These are phyloP conservation scores for Pezicula rhizophila DNA, from an alignment of 2,329 filamentous ascomycete genomes.

Conservation along the genomic window DNA sequence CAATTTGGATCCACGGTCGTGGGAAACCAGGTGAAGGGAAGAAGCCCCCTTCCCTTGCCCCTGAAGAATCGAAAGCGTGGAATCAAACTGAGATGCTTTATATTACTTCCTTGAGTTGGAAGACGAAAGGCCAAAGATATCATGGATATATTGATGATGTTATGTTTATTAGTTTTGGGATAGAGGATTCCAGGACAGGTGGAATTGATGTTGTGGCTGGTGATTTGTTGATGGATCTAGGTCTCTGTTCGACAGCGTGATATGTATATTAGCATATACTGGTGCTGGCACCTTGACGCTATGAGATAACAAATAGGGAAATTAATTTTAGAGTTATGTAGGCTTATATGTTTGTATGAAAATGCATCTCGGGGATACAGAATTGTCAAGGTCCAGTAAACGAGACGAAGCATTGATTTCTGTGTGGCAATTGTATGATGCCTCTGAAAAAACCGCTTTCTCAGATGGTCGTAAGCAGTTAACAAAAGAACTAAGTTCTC, in stretches of 20 bases:
- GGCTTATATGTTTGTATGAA: too few species aligned
- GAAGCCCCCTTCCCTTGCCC: constrained; percentile 4
- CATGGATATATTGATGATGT: constrained; percentile 52
- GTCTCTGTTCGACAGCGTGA: constrained; percentile 22
- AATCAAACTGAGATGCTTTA: constrained; percentile 47
- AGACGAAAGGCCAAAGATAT: constrained; percentile 38
- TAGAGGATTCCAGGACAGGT: constrained; percentile 44
- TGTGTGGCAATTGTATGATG: too few species aligned
- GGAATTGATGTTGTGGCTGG: constrained; percentile 45
- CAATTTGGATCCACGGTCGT: constrained; percentile 51
- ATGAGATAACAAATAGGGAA: too few species aligned
- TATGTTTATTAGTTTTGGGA: constrained; percentile 48
- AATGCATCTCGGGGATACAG: too few species aligned
- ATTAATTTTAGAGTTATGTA: too few species aligned
- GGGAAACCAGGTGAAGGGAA: constrained; percentile 24
- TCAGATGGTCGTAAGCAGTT: too few species aligned
- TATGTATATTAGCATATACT: too few species aligned
- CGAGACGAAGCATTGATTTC: too few species aligned
- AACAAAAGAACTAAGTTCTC: too few species aligned
- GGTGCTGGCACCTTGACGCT: too few species aligned
- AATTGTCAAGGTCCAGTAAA: too few species aligned
- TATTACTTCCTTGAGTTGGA: constrained; percentile 52
- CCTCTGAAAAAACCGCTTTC: too few species aligned
- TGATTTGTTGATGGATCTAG: constrained; percentile 40
- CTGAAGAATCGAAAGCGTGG: neutral